These are phyloP conservation scores for Aspergillus heteromorphus DNA, from an alignment of 495 filamentous ascomycete species.

Conservation along the genomic window DNA sequence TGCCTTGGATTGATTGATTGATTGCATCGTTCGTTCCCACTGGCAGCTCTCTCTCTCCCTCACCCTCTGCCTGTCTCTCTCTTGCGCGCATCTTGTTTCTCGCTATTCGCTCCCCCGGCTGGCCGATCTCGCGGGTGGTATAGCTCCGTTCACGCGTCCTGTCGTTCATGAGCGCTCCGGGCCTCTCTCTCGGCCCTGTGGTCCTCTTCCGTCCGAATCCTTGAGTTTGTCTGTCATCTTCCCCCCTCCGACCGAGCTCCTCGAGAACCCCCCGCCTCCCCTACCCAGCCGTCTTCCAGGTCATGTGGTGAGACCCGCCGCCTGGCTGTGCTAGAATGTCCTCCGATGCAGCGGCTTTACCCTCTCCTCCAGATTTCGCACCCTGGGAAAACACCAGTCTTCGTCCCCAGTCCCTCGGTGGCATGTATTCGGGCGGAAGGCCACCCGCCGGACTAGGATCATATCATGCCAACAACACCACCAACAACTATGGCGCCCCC, in stretches of 20 bases:
- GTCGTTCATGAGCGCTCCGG: neutral
- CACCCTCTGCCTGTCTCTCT: neutral
- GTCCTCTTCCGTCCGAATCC: neutral
- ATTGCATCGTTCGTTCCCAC: too few relatives aligned
- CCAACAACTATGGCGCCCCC: conserved; percentile 8
- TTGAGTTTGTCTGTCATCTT: conserved; percentile 6
- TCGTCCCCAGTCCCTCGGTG: conserved; percentile 27
- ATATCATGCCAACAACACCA: conserved; percentile 21
- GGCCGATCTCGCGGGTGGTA: too few relatives aligned
- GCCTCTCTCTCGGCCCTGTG: neutral
- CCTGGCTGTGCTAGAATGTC: conserved; percentile 33
- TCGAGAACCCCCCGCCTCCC: neutral
- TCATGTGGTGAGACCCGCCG: conserved; percentile 25
- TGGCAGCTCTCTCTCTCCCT: neutral
- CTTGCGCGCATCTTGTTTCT: too few relatives aligned
- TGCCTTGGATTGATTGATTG: neutral
- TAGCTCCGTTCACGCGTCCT: neutral
- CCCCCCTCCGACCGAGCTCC: neutral
- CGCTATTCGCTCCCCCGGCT: too few relatives aligned
- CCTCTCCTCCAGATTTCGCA: conserved; percentile 33
- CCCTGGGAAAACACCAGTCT: conserved; percentile 28
- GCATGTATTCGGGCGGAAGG: conserved; percentile 26
- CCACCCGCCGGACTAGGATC: conserved; percentile 21
- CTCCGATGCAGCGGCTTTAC: conserved; percentile 40
- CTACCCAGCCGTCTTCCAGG: neutral